Base-by-base conservation (phyloP, 2,329 filamentous ascomycete species). In the Neopestalotiopsis rosae region DNA sequence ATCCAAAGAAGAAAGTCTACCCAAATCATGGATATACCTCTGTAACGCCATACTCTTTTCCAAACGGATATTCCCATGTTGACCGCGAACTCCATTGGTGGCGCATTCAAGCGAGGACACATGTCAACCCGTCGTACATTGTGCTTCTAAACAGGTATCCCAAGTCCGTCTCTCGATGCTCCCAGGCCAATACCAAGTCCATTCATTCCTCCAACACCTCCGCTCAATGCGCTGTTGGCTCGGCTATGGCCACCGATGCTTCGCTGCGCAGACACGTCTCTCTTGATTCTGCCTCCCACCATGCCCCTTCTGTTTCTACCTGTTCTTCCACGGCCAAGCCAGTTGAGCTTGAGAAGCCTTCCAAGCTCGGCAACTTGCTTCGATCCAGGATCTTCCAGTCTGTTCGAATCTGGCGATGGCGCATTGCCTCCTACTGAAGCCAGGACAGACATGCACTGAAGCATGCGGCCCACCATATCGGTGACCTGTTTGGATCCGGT, bases 361-460 rank as follows among this genome's bases (percentile, higher is more conserved):
- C 92, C 94, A 71, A 99, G 83, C 76, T 95, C 89, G 71, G 95
- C 92, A 76, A 98, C 92, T 80, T 92, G 94, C 68, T 87, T 88
- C 77, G 95, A 93, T 1, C 89, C 87, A 49, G 92, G 90, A 72
- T 97, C 94, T 10, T 63, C 32, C 28, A 30, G 67, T 12, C 61
- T 65, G 3, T 66, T 67, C 38, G 9, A 73, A 73, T 58, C 75
- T 74, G n/a, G 69, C 10, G 67, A 65, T 9, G 68, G 61, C 2
- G 75, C 71, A 7, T 69, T 70, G 5, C 71, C 71, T 24, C 84
- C 91, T 13, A 97, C 88, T 71, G 91, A 91, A 3, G 94, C 93
- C 28, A 99, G 85, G 7, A 99, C 94, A 78, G 92, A 95, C 80
- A 98, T 92, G 80, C 96, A 99, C 83, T 99, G 96, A 71, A 99